These are phyloP conservation scores for Fusarium euwallaceae DNA, from an alignment of 2,329 filamentous ascomycete genomes.

Conservation along the genomic window DNA sequence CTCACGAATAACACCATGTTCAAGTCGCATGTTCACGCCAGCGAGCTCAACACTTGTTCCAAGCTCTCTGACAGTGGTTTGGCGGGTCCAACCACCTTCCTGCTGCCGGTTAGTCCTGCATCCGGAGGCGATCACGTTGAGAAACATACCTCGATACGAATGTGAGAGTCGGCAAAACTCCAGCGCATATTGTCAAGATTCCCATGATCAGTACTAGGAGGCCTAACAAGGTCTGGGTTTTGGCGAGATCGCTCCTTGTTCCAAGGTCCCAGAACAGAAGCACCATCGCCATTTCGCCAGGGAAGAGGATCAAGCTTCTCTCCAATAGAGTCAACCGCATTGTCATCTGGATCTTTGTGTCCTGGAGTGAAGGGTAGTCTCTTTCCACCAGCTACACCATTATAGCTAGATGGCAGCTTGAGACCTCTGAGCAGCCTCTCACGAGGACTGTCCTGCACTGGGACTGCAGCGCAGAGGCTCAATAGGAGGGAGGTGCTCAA, in stretches of 20 bases:
- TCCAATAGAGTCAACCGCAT: constrained; percentile 71
- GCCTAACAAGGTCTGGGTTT: constrained; percentile 78
- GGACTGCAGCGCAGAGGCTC: constrained; percentile 34
- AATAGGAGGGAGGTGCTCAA: constrained; percentile 30
- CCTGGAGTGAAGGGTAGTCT: constrained; percentile 70
- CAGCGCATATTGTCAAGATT: constrained; percentile 79
- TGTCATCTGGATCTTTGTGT: constrained; percentile 72
- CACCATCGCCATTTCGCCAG: constrained; percentile 73
- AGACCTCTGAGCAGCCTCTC: constrained; percentile 67
- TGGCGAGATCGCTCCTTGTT: constrained; percentile 77
- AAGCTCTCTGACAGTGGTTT: constrained; percentile 77
- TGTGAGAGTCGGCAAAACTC: constrained; percentile 76
- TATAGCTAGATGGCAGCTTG: constrained; percentile 59
- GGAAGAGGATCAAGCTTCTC: constrained; percentile 74
- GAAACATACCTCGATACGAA: constrained; percentile 69
- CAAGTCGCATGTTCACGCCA: constrained; percentile 83
- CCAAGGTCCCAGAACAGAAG: constrained; percentile 77
- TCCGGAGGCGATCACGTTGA: background rate
- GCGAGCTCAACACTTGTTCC: constrained; percentile 77
- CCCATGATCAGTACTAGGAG: constrained; percentile 80
- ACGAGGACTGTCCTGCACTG: constrained; percentile 63
- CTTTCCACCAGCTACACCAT: constrained; percentile 49
- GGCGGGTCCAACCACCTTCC: constrained; percentile 82
- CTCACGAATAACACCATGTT: constrained; percentile 79
- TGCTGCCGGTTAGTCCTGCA: constrained; percentile 48